Conservation (phyloP, 139 green algal genomes). For the Parachlorella kessleri region DNA sequence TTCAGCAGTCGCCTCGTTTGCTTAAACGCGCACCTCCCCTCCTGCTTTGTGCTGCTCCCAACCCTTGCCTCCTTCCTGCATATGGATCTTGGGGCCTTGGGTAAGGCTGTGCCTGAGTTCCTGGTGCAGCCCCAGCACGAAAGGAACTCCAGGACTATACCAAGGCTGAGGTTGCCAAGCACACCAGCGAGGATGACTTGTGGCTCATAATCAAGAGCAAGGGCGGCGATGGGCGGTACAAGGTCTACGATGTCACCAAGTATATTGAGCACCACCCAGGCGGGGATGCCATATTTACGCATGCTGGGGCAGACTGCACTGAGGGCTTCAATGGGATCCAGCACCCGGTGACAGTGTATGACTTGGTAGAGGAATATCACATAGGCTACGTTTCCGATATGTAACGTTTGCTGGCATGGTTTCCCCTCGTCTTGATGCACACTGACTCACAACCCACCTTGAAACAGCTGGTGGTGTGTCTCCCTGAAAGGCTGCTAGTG, state of each 20-base stretch:
- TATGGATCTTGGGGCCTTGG: too few relatives aligned
- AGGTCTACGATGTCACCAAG: constrained; percentile 87
- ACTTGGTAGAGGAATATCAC: constrained; percentile 84
- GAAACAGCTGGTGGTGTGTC: too few relatives aligned
- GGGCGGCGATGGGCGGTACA: background rate
- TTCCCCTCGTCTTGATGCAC: too few relatives aligned
- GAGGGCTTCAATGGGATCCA: constrained; percentile 90
- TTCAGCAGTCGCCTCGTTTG: too few relatives aligned
- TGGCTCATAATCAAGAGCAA: constrained; percentile 54
- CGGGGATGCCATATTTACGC: constrained; percentile 81
- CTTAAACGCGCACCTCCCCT: too few relatives aligned
- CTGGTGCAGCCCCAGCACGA: background rate
- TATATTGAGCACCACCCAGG: constrained; percentile 94
- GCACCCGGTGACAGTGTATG: constrained; percentile 77
- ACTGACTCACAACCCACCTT: too few relatives aligned
- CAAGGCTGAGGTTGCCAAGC: constrained; percentile 72
- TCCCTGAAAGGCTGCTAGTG: too few relatives aligned
- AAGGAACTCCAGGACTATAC: constrained; percentile 46
- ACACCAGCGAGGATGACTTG: constrained; percentile 66
- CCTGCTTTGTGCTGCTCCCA: too few relatives aligned
- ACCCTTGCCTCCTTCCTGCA: too few relatives aligned
- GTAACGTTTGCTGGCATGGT: too few relatives aligned
- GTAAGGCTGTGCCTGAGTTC: too few relatives aligned
- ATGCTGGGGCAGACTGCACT: constrained; percentile 85
- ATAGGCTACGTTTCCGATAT: constrained; percentile 64